Evolutionary conservation across 805 yeast genomes (phyloP), one percentile per base, ranked within the genome.

Genomic region (Suhomyces sp.): DNA sequence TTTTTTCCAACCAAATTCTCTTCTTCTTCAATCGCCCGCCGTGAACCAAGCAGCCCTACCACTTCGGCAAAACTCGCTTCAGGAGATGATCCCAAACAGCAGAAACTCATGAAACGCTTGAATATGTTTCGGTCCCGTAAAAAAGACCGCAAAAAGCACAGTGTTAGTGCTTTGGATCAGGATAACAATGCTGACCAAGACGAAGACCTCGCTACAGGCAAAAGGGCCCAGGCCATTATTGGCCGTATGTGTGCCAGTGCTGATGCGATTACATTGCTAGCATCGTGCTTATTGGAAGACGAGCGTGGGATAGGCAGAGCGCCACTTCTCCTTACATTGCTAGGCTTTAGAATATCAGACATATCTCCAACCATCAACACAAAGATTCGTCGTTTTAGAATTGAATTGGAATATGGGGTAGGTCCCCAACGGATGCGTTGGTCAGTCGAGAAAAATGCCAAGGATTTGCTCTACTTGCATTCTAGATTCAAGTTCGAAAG

Each of bases 391-490:
- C 79, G 76, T 50, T 87, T 81, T 59, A 76, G 81, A 54, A 73
- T 94, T n/a, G 88, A 87, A 47, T 73, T 94, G 45, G 97, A 92
- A 64, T 94, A 94, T 64, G 99, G 98, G 6, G 82, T 91, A 31
- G 97, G 97, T 1, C 81, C 84, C 5, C 82, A 85, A 52, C 72
- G 91, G 50, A 73, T 91, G 60, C 82, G 82, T 60, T 94, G 99
- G 99, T 75, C 86, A 1, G 81, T 94, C 6, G 77, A 83, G 27
- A 87, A 86, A 60, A 86, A 84, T 22, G 82, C 86, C 47, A 83
- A 84, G 60, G 97, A 91, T 56, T 74, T 94, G 44, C 71, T 81
- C n/a, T 77, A 77, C 24, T 74, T 93, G 51, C 96, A 92, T 66
- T 81, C 87, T 17, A 79, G 82, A 51, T 73, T 92, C 56, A 85